Evolutionary conservation across 306 rosid genomes (phyloP), one percentile per base, ranked within the genome.

Genomic region (Datisca glomerata): DNA sequence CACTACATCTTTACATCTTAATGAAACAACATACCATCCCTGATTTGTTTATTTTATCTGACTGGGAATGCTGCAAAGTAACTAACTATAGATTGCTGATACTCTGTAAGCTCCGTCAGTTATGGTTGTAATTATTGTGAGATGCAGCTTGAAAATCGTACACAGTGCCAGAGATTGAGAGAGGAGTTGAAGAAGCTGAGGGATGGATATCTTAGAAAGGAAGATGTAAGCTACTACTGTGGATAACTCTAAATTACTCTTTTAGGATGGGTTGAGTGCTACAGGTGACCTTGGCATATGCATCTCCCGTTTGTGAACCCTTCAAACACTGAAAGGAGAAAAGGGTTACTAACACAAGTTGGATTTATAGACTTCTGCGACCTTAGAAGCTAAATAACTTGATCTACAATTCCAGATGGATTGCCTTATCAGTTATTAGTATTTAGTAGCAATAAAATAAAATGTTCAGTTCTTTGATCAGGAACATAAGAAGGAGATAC

Each of bases 81-180:
- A 31, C 36, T 31, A 31, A 31, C 36, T 8, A 31, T 2, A 31
- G n/a, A 2, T 31, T 31, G 19, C 7, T n/a, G 4, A 6, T 43
- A n/a, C 1, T 13, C 14, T 23, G 16, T 17, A 7, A 5, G 21
- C 16, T 46, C n/a, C 12, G 8, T 8, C 36, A 11, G 4, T 31
- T 3, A 8, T 33, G 16, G 16, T 17, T 19, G 23, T 2, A 9
- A 12, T 22, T 43, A 5, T n/a, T 53, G 18, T 48, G 54, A 24
- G 8, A 24, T 17, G 4, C 67, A 83, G 82, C 72, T 83, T 56
- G 85, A 83, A 21, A 64, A 64, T 37, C 80, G 73, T 11, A 58
- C 70, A 9, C 49, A 65, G 57, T 67, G 69, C 55, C 41, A 59
- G 63, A 56, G 58, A 50, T 59, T 78, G 64, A 78, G 67, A 43